Evolutionary conservation across 1,284 basidiomycete species (phyloP), one percentile per base, ranked within the genome.

Genomic region (Sanghuangporus sanghuang): DNA sequence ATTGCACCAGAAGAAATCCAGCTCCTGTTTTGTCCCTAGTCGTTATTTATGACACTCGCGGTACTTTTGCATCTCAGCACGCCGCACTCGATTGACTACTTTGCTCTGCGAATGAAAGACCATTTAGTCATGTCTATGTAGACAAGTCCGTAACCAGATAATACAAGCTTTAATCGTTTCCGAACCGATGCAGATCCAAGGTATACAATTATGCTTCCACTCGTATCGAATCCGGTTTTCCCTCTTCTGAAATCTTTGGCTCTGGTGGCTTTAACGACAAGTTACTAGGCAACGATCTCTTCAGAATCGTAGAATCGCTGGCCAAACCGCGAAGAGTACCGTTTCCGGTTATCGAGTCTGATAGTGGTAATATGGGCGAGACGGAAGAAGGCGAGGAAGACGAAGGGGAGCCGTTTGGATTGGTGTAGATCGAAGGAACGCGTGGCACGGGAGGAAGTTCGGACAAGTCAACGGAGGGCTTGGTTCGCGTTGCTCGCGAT

Each of bases 371-470:
- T 32, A 40, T 18, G 39, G 56, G 56, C 18, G 56, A 57, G 14
- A 38, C 38, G 2, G 21, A 48, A 7, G 57, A 48, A 8, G 14
- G 23, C n/a, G 55, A n/a, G 36, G 36, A 23, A 12, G 62, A 59
- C 7, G 23, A n/a, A 9, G 63, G 23, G 2, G 52, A 44, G 16
- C 39, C 21, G 49, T 18, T 12, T 21, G 60, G n/a, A 35, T 35
- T 58, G 49, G n/a, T 49, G 52, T 63, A 63, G 12, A 62, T 50
- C 7, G 61, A 59, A 1, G 64, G 64, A 21, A 66, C 50, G 40
- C 61, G 64, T 11, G 64, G 64, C 57, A 66, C 64, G 6, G 64
- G 64, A 14, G 64, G 64, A 4, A 36, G 38, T 12, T 21, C 14
- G 16, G 54, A 46, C 23, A 46, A 16, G 12, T 66, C 59, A n/a